Base-by-base conservation (phyloP, 2,329 filamentous ascomycete species). In the Hymenoscyphus albidus region DNA sequence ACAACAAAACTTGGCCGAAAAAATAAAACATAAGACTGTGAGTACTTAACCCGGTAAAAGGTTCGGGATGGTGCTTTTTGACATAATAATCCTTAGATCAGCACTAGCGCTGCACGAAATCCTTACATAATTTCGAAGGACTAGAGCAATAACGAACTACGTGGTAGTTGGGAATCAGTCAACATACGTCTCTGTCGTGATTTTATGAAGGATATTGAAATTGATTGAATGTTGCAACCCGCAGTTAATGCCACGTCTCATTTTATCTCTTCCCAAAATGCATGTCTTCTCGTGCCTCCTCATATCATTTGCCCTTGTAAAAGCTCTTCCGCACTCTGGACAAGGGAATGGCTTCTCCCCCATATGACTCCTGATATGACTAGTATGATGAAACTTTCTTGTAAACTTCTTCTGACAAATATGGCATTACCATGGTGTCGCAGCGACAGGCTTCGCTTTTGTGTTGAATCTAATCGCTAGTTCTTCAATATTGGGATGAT, bases 401-500 rank as follows among this genome's bases (percentile, higher is more conserved):
- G 58, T 40, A 31, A 40, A 59, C 39, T 59, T 42, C 18, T 59
- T 59, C 3, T n/a, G 31, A 31, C 58, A 59, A 14, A 42, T 40
- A 3, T 22, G 9, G n/a, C 58, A 59, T 10, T n/a, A 13, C 1
- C 9, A 31, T 1, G 39, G 35, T 48, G 58, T 64, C 35, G 59
- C 40, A 5, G 44, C 10, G 22, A 1, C 10, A 0, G n/a, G 9
- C 9, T 51, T 51, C 3, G 44, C 2, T 22, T 18, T 57, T 10
- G 16, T 13, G 16, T 27, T 38, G 18, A 58, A 65, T 42, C 16
- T 58, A 14, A 32, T 27, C 2, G 57, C 39, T 16, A 57, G 48
- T 5, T 31, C 18, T 42, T 56, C 56, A 18, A 51, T 13, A 9
- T 67, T 56, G 5, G 63, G 63, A 62, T 70, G 67, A 6, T 58